These are phyloP conservation scores for Glycyrrhiza uralensis DNA, from an alignment of 306 rosid genomes.

Conservation along the genomic window DNA sequence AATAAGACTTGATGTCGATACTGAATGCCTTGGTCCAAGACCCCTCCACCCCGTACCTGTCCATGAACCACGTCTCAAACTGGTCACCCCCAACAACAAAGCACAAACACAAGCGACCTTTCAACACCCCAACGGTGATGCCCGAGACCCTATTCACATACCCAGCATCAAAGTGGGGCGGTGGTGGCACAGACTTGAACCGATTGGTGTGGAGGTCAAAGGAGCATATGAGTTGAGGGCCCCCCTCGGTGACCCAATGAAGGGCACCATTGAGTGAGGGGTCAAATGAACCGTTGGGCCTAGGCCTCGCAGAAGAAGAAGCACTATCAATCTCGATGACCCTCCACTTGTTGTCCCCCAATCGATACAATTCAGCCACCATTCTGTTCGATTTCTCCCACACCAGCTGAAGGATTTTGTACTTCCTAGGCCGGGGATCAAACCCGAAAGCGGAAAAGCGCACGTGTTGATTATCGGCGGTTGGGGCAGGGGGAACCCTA, in stretches of 20 bases:
- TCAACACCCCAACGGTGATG: constrained; percentile 19
- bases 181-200: constrained; percentile 20
- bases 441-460: constrained; percentile 22
- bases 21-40: constrained; percentile 21
- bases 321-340: background rate
- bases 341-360: background rate
- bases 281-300: background rate
- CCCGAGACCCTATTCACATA: background rate
- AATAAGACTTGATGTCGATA: constrained; percentile 14
- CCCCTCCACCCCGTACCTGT: background rate
- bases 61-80: constrained; percentile 32
- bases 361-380: constrained; percentile 22
- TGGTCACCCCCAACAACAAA: background rate
- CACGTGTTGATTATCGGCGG: background rate
- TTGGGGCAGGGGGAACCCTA: constrained; percentile 1
- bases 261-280: constrained; percentile 29
- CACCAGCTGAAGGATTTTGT: constrained; percentile 21
- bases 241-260: constrained; percentile 8
- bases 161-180: background rate
- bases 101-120: constrained; percentile 29
- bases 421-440: background rate
- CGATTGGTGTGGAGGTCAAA: constrained; percentile 17
- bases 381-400: background rate
- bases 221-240: constrained; percentile 19
- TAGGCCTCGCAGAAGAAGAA: background rate